These are phyloP conservation scores for Marasmius fiardii DNA, from an alignment of 1,284 basidiomycete species.

Conservation along the genomic window DNA sequence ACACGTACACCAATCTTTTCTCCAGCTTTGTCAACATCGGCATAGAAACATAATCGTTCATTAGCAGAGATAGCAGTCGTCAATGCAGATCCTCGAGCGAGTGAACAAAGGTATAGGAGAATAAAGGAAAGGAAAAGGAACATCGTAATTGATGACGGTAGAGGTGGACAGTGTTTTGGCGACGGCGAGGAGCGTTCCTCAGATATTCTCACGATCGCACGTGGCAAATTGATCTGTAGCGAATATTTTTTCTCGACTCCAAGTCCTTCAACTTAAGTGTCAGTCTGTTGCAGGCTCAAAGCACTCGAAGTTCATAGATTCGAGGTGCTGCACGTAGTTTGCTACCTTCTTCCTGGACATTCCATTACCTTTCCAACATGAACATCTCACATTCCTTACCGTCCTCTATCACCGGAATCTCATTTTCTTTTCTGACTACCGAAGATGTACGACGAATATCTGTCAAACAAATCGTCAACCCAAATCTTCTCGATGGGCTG, in stretches of 20 bases:
- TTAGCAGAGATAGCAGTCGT: conserved; percentile 86
- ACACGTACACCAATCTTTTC: conserved; percentile 84
- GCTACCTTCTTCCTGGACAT: neutral
- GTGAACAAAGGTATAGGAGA: conserved; percentile 24
- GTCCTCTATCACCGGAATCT: conserved; percentile 81
- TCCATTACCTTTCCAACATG: conserved; percentile 47
- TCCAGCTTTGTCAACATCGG: conserved; percentile 91
- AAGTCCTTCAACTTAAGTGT: neutral
- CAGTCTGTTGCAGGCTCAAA: no score
- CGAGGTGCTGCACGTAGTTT: neutral
- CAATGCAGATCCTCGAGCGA: conserved; percentile 60
- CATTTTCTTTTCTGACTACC: conserved; percentile 94
- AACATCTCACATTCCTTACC: conserved; percentile 91
- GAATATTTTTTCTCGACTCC: neutral
- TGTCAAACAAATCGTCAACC: conserved; percentile 95
- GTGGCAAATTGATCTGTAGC: neutral
- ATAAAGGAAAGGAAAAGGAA: conserved; percentile 17
- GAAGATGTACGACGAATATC: conserved; percentile 92
- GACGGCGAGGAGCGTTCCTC: neutral
- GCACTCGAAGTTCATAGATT: no score
- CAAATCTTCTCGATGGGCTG: conserved; percentile 90
- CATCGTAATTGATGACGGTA: neutral
- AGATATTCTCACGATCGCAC: neutral
- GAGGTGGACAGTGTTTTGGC: neutral
- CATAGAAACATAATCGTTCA: conserved; percentile 92